Evolutionary conservation across 352 stramenopile genomes (phyloP).

Genomic region (Pythium sukuiense): DNA sequence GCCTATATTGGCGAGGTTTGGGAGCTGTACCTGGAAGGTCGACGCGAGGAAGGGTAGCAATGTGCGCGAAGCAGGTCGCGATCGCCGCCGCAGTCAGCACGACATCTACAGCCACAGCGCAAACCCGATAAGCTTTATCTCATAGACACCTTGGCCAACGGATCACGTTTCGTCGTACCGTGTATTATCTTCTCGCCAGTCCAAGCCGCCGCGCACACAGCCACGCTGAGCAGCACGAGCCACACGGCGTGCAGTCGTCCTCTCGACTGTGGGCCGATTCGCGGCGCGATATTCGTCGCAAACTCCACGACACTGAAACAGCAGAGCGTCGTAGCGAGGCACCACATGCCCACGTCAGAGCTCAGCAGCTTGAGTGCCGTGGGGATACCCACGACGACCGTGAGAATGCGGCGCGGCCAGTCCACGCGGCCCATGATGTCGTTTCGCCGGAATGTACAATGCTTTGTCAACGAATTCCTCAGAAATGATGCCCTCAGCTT

Average conservation of each 20-base stretch:
- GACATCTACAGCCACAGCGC: constrained; percentile 34
- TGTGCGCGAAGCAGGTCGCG: constrained; percentile 38
- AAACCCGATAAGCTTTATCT: not conserved
- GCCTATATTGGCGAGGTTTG: no score
- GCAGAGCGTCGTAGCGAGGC: constrained; percentile 51
- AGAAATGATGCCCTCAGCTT: not conserved
- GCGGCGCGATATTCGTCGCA: constrained; percentile 35
- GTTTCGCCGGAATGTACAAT: not conserved
- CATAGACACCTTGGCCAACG: not conserved
- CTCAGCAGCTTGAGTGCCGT: constrained; percentile 54
- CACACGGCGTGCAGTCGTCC: constrained; percentile 15
- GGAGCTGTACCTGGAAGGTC: constrained; percentile 38
- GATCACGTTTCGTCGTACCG: constrained; percentile 7
- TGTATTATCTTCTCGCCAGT: constrained; percentile 16
- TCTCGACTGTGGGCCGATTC: constrained; percentile 3
- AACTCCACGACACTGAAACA: constrained; percentile 63
- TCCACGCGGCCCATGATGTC: constrained; percentile 36
- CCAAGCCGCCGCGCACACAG: constrained; percentile 15
- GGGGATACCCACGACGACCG: constrained; percentile 58
- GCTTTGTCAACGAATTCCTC: not conserved
- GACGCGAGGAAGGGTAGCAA: constrained; percentile 34
- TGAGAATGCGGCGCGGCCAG: constrained; percentile 57
- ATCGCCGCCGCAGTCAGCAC: constrained; percentile 31
- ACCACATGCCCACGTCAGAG: constrained; percentile 47
- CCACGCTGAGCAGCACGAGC: constrained; percentile 17